Evolutionary conservation across 805 yeast genomes (phyloP).

Genomic region (Nakazawaea ernobii): DNA sequence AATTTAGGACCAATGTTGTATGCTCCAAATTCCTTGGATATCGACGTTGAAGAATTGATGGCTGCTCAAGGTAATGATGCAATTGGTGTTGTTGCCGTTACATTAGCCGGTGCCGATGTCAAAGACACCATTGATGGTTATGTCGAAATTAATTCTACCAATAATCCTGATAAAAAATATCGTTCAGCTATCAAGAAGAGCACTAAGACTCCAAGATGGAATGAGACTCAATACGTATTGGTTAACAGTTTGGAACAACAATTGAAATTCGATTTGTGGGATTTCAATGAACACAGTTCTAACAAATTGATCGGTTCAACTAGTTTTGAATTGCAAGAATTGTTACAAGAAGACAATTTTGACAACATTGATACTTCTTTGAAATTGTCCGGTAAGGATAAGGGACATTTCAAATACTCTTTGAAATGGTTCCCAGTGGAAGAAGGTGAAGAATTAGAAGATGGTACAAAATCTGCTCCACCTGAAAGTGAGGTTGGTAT

Average conservation of each 20-base stretch:
- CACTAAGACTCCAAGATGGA: slow-evolving; percentile 55
- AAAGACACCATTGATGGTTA: slow-evolving; percentile 54
- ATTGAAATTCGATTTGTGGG: slow-evolving; percentile 47
- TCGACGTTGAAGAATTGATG: slow-evolving; percentile 69
- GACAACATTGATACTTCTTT: slow-evolving; percentile 39
- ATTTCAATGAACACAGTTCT: slow-evolving; percentile 51
- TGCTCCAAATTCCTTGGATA: slow-evolving; percentile 75
- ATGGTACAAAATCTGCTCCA: slow-evolving; percentile 42
- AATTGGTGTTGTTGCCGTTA: slow-evolving; percentile 62
- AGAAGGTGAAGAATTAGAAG: slow-evolving; percentile 37
- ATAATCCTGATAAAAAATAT: slow-evolving; percentile 32
- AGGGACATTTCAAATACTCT: slow-evolving; percentile 58
- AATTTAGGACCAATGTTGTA: slow-evolving; percentile 72
- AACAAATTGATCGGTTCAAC: slow-evolving; percentile 46
- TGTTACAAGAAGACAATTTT: slow-evolving; percentile 48
- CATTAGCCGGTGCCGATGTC: slow-evolving; percentile 45
- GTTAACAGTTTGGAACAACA: slow-evolving; percentile 52
- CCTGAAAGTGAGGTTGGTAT: slow-evolving; percentile 72
- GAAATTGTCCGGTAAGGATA: slow-evolving; percentile 44
- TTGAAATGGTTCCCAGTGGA: slow-evolving; percentile 43
- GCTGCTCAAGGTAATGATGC: slow-evolving; percentile 61
- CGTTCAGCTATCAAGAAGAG: slow-evolving; percentile 54
- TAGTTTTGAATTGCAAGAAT: slow-evolving; percentile 50
- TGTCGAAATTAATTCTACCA: slow-evolving; percentile 36
- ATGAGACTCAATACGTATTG: slow-evolving; percentile 58